phyloP scores from a whole-genome alignment of 768 basidiomycete genomes.

The Collybia mongolica region DNA sequence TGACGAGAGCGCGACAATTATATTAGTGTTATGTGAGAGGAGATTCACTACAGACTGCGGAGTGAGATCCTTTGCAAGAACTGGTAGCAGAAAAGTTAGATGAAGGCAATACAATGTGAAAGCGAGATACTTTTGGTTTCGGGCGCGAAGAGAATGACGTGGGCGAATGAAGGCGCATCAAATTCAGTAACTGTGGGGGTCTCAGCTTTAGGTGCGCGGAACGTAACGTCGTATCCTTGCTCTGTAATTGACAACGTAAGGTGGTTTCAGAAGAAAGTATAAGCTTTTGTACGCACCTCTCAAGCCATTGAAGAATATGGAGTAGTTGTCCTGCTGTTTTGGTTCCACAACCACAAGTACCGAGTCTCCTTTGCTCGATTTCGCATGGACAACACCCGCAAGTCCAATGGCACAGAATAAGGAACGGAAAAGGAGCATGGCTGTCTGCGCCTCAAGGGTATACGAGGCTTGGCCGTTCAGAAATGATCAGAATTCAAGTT shows the following conservation, averaged over 20 bases:
- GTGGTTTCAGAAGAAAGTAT: slow-evolving; percentile 1
- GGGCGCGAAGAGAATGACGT: slow-evolving; percentile 85
- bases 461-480: slow-evolving; percentile 3
- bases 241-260: slow-evolving; percentile 36
- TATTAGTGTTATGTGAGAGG: slow-evolving; percentile 70
- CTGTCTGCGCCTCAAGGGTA: slow-evolving; percentile 7
- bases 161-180: slow-evolving; percentile 74
- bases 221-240: slow-evolving; percentile 83
- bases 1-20: slow-evolving; percentile 79
- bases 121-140: slow-evolving; percentile 75
- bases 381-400: slow-evolving; percentile 41
- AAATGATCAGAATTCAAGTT: background rate
- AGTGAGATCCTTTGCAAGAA: slow-evolving; percentile 69
- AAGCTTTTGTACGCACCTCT: slow-evolving; percentile 46
- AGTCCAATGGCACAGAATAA: slow-evolving; percentile 31
- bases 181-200: slow-evolving; percentile 64
- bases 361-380: slow-evolving; percentile 78
- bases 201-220: slow-evolving; percentile 79
- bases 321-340: slow-evolving; percentile 67
- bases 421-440: slow-evolving; percentile 37
- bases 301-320: slow-evolving; percentile 79
- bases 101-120: background rate
- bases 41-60: slow-evolving; percentile 79
- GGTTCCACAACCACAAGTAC: slow-evolving; percentile 87
- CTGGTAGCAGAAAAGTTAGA: slow-evolving; percentile 33